Evolutionary conservation across 75 land plant genomes (phyloP).

Genomic region (Pinus taeda): DNA sequence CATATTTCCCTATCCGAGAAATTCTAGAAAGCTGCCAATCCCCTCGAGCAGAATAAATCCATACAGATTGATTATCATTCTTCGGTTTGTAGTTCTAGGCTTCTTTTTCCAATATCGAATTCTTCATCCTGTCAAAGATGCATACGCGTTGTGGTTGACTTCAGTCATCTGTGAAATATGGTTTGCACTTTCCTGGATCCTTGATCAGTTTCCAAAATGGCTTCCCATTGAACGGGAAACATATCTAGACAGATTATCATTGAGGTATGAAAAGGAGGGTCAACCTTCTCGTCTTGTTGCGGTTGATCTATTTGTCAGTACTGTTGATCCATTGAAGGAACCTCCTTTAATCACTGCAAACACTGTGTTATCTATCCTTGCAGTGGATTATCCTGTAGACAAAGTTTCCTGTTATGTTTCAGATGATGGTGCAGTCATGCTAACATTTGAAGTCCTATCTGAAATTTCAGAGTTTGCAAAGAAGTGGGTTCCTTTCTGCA

Average conservation of each 20-base stretch:
- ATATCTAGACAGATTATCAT: slow-evolving; percentile 53
- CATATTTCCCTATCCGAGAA: too few relatives aligned
- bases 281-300: slow-evolving; percentile 42
- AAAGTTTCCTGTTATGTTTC: slow-evolving; percentile 64
- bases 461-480: slow-evolving; percentile 59
- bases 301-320: slow-evolving; percentile 53
- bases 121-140: slow-evolving; percentile 39
- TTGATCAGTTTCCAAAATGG: slow-evolving; percentile 64
- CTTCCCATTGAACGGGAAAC: slow-evolving; percentile 60
- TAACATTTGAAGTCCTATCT: slow-evolving; percentile 47
- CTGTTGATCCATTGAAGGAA: slow-evolving; percentile 62
- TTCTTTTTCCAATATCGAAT: slow-evolving; percentile 47
- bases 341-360: slow-evolving; percentile 62
- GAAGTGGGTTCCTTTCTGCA: slow-evolving; percentile 66
- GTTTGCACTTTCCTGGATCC: slow-evolving; percentile 65
- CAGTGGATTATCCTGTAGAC: slow-evolving; percentile 64
- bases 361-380: slow-evolving; percentile 53
- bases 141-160: slow-evolving; percentile 45
- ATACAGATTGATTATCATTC: slow-evolving; percentile 39
- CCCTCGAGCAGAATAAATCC: slow-evolving; percentile 54
- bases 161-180: slow-evolving; percentile 59
- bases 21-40: too few relatives aligned
- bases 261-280: slow-evolving; percentile 53
- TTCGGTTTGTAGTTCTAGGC: slow-evolving; percentile 37
- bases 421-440: slow-evolving; percentile 65